Conservation (phyloP, 2,329 filamentous ascomycete genomes). For the Paraphaeosphaeria sporulosa region DNA sequence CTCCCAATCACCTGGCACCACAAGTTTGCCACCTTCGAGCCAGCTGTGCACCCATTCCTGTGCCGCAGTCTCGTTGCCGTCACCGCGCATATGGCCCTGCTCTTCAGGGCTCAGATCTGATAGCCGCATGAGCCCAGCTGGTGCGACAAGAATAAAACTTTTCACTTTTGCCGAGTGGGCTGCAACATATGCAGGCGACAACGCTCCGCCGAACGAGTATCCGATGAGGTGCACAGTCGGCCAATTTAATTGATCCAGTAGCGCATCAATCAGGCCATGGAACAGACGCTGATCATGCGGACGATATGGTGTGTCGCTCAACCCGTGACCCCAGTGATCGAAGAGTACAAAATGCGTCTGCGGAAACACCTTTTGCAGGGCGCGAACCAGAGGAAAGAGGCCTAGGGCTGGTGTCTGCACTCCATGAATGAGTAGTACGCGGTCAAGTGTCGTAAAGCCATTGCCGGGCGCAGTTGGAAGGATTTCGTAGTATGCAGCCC, state of each 20-base stretch:
- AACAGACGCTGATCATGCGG: conserved; percentile 56
- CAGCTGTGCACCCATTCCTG: conserved; percentile 48
- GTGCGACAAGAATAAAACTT: conserved; percentile 55
- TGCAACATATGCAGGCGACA: conserved; percentile 50
- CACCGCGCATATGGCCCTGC: conserved; percentile 31
- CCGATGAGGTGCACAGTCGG: conserved; percentile 55
- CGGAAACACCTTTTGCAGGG: conserved; percentile 48
- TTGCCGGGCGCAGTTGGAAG: conserved; percentile 44
- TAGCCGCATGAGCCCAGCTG: conserved; percentile 53
- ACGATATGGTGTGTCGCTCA: conserved; percentile 57
- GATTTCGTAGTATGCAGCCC: conserved; percentile 53
- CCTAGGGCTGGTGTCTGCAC: conserved; percentile 61
- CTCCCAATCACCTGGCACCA: conserved; percentile 56
- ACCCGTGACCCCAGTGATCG: conserved; percentile 63
- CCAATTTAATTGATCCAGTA: conserved; percentile 56
- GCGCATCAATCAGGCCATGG: conserved; percentile 48
- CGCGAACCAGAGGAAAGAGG: conserved; percentile 52
- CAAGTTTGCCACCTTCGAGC: conserved; percentile 55
- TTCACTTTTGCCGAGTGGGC: conserved; percentile 37
- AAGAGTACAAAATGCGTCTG: conserved; percentile 52
- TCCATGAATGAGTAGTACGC: conserved; percentile 59
- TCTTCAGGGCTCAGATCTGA: conserved; percentile 37
- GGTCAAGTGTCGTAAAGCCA: conserved; percentile 18
- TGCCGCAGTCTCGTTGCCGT: conserved; percentile 44
- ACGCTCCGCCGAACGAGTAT: conserved; percentile 59